Evolutionary conservation across 805 yeast genomes (phyloP), one percentile per base, ranked within the genome.

Genomic region (Hanseniaspora clermontiae): DNA sequence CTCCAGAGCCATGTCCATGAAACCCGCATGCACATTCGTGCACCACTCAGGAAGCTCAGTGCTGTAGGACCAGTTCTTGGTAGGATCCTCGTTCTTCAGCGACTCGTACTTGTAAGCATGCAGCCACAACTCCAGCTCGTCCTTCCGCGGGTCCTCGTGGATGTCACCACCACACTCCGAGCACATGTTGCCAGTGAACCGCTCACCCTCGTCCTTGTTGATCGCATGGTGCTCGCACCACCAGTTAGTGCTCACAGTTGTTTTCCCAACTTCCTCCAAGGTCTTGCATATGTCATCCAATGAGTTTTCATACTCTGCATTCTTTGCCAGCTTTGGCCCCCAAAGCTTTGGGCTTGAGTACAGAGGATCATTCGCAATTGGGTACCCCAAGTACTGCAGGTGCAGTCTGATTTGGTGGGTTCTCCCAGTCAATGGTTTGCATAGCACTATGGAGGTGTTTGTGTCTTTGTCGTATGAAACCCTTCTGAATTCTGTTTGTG

Each of bases 391-490:
- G 61, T 75, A 84, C 68, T 90, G 96, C 57, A 93, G 70, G 71
- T 93, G 98, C 0, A 93, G 95, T 59, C 98, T 74, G 51, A 93
- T 89, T 66, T 91, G 98, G 68, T 91, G 98, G 0, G 97, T 88
- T 65, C 98, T 75, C 0, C 98, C 98, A 0, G 98, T 91, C 17
- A 77, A 70, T 1, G 98, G 98, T 61, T 74, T 77, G 68, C 97
- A 91, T 59, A 80, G 74, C 3, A 93, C 96, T 31, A 93, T 75
- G 80, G 68, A 68, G 19, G 63, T 73, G 36, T 53, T 46, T 5
- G 55, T 20, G 62, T 75, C 65, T 1, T 84, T 78, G 68, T 90
- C 87, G 64, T 76, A 86, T n/a, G 57, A 53, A 0, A 85, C 70
- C 49, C 86, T 74, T 57, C 67, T 71, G 69, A 91, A 93, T 14